phyloP scores from a whole-genome alignment of 108 stramenopile species.

The Cafeteria roenbergensis region DNA sequence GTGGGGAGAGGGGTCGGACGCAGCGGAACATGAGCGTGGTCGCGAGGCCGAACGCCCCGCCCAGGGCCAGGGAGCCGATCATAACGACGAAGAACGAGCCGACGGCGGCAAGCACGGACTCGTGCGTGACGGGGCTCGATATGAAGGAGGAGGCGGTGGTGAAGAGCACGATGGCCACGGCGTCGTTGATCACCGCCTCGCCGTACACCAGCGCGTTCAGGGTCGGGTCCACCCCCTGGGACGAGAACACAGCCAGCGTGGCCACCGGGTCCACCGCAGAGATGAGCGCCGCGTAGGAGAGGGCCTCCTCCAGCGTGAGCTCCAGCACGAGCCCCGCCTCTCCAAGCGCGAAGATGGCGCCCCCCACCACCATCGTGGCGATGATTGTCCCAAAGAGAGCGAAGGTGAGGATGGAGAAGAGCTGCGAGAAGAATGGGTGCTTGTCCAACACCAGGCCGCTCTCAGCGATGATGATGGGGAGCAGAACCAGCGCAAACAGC shows the following conservation, averaged over 20 bases:
- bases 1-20: too few species aligned
- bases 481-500: conserved; percentile 9
- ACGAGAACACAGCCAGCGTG: conserved; percentile 10
- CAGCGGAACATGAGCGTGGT: conserved; percentile 6
- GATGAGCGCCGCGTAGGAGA: conserved; percentile 4
- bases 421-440: conserved; percentile 7
- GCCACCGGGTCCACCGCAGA: conserved; percentile 12
- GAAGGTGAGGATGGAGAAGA: conserved; percentile 7
- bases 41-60: conserved; percentile 6
- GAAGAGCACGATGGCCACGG: conserved; percentile 20
- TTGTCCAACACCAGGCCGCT: conserved; percentile 5
- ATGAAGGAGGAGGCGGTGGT: conserved; percentile 9
- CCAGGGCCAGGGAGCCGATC: conserved; percentile 4
- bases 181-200: conserved; percentile 24
- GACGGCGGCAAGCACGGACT: not conserved
- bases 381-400: conserved; percentile 5
- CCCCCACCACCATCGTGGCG: not conserved
- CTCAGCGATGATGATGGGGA: conserved; percentile 11
- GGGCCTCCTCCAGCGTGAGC: not conserved
- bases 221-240: conserved; percentile 15
- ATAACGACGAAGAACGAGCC: conserved; percentile 11
- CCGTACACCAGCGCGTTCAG: conserved; percentile 18
- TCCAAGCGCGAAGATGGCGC: not conserved
- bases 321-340: not conserved
- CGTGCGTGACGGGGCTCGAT: not conserved